These are phyloP conservation scores for Teunomyces aglyptinius DNA, from an alignment of 805 yeast species.

Conservation along the genomic window DNA sequence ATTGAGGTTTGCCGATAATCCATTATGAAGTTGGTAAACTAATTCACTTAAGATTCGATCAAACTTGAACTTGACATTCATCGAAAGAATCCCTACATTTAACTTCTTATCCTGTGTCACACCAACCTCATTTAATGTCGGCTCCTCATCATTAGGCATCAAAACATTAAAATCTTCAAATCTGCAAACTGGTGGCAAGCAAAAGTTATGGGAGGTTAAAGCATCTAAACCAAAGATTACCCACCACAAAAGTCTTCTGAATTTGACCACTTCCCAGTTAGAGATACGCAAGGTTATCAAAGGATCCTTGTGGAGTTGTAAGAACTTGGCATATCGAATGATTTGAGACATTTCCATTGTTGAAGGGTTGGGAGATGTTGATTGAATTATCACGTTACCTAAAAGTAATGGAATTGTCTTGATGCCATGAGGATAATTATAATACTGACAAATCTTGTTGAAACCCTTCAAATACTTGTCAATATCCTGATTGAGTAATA, in stretches of 20 bases:
- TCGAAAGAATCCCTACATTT: conserved; percentile 45
- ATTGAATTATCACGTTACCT: conserved; percentile 50
- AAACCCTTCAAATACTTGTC: conserved; percentile 49
- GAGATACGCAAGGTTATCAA: conserved; percentile 48
- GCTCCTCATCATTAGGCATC: conserved; percentile 50
- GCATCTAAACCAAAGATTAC: conserved; percentile 60
- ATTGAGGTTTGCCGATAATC: conserved; percentile 41
- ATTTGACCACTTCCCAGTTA: conserved; percentile 48
- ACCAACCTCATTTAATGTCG: conserved; percentile 21
- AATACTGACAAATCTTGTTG: conserved; percentile 48
- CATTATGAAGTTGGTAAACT: conserved; percentile 51
- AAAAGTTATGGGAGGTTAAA: conserved; percentile 53
- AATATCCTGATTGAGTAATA: conserved; percentile 46
- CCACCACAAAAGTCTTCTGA: conserved; percentile 65
- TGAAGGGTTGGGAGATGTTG: conserved; percentile 55
- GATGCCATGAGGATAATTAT: conserved; percentile 49
- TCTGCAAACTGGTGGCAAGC: conserved; percentile 53
- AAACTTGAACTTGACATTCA: conserved; percentile 54
- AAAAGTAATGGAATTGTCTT: conserved; percentile 41
- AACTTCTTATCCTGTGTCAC: conserved; percentile 34
- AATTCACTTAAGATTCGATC: conserved; percentile 53
- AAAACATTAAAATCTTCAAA: conserved; percentile 55
- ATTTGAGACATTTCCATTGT: conserved; percentile 55
- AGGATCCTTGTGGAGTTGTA: conserved; percentile 61
- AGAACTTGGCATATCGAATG: conserved; percentile 54